Conservation (phyloP, 495 filamentous ascomycete species). For the Podospora appendiculata region DNA sequence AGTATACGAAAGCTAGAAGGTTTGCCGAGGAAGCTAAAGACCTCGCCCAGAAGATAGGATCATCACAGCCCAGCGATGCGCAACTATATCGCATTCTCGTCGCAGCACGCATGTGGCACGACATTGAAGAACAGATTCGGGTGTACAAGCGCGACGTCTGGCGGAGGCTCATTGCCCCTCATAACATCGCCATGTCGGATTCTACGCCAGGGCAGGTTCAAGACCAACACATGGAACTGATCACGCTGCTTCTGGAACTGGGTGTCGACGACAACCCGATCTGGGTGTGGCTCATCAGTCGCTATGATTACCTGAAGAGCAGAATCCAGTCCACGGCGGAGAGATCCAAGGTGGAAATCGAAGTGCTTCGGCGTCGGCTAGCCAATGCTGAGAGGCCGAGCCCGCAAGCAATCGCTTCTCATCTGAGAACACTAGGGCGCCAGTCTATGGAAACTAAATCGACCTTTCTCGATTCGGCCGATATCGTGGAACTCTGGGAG, state of each 20-base stretch:
- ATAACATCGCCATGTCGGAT: constrained; percentile 37
- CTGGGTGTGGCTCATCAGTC: constrained; percentile 86
- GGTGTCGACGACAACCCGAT: constrained; percentile 95
- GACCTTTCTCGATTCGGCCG: constrained; percentile 58
- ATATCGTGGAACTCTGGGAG: constrained; percentile 86
- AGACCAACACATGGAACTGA: constrained; percentile 85
- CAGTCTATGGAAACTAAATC: constrained; percentile 48
- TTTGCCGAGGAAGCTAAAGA: constrained; percentile 66
- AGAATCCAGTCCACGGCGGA: constrained; percentile 75
- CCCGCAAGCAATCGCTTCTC: constrained; percentile 57
- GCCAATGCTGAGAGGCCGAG: constrained; percentile 62
- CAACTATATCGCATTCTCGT: constrained; percentile 79
- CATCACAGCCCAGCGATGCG: constrained; percentile 48
- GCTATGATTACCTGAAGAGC: constrained; percentile 78
- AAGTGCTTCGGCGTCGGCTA: constrained; percentile 76
- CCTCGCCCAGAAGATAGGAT: constrained; percentile 48
- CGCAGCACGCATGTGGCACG: constrained; percentile 89
- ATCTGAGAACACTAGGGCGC: constrained; percentile 62
- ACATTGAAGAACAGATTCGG: constrained; percentile 77
- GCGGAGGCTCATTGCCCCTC: constrained; percentile 60
- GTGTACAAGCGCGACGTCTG: constrained; percentile 83
- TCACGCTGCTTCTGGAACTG: constrained; percentile 77
- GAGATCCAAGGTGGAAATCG: constrained; percentile 79
- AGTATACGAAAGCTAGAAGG: constrained; percentile 69
- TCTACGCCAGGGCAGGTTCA: constrained; percentile 38